phyloP scores from a whole-genome alignment of 2,329 filamentous ascomycete genomes.

The Pestalotiopsis sp. region DNA sequence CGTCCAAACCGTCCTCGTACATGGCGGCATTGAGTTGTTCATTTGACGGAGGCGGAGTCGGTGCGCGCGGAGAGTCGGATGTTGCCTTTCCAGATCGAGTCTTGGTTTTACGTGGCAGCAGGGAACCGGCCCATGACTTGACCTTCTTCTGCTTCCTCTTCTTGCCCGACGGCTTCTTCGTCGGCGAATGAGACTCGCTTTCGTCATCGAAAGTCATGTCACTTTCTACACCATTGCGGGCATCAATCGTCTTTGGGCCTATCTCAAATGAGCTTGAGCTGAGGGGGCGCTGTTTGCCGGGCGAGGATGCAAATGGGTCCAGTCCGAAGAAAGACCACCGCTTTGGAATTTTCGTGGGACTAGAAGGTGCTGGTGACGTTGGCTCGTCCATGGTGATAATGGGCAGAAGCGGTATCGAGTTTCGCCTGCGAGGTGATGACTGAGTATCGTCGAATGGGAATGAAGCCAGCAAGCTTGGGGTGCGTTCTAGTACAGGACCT shows the following conservation, averaged over 20 bases:
- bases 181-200: slow-evolving; percentile 18
- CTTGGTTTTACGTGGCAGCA: slow-evolving; percentile 65
- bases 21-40: slow-evolving; percentile 30
- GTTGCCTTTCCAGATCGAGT: slow-evolving; percentile 46
- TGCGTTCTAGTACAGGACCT: slow-evolving; percentile 66
- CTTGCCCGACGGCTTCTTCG: slow-evolving; percentile 39
- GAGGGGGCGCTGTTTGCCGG: slow-evolving; percentile 47
- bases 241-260: slow-evolving; percentile 26
- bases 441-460: slow-evolving; percentile 26
- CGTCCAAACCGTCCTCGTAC: slow-evolving; percentile 27
- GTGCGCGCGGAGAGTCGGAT: slow-evolving; percentile 38
- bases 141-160: slow-evolving; percentile 72
- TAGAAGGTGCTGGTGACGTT: slow-evolving; percentile 40
- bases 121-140: slow-evolving; percentile 70
- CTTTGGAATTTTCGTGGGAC: slow-evolving; percentile 53
- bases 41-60: slow-evolving; percentile 46
- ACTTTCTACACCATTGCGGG: background rate
- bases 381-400: slow-evolving; percentile 38
- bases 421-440: slow-evolving; percentile 51
- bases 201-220: slow-evolving; percentile 29
- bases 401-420: slow-evolving; percentile 59
- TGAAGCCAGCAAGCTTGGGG: slow-evolving; percentile 34
- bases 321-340: slow-evolving; percentile 66
- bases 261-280: slow-evolving; percentile 50
- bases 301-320: slow-evolving; percentile 55